Percentiles rank a stretch among this genome's conserved stretches.
phyloP scores from a whole-genome alignment of 1,139 yeast genomes.

The Meyerozyma carpophila region DNA sequence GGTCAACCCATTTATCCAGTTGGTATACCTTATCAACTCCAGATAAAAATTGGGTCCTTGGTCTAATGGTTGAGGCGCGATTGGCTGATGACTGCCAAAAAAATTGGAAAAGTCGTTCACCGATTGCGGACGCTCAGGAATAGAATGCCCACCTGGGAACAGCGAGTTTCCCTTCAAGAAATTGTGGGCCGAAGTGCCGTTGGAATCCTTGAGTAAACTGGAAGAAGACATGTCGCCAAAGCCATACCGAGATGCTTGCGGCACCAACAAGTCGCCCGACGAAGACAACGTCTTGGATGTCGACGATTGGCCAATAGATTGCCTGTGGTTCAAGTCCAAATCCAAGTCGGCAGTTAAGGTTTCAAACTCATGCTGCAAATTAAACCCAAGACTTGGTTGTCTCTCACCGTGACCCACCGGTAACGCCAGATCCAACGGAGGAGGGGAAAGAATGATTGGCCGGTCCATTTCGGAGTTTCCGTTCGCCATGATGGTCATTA shows the following conservation, averaged over 20 bases:
- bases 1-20: slow-evolving; percentile 56
- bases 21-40: slow-evolving; percentile 48
- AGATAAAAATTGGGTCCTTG: slow-evolving; percentile 23
- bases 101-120: slow-evolving; percentile 37
- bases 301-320: background rate
- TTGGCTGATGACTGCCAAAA: slow-evolving; percentile 15
- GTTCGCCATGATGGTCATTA: slow-evolving; percentile 1
- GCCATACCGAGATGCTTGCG: slow-evolving; percentile 18
- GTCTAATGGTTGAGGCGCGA: slow-evolving; percentile 8
- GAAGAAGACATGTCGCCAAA: slow-evolving; percentile 12
- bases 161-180: background rate
- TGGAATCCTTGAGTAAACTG: slow-evolving; percentile 15
- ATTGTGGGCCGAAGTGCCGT: slow-evolving; percentile 11
- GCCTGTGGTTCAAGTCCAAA: slow-evolving; percentile 31
- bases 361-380: slow-evolving; percentile 43
- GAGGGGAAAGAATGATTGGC: slow-evolving; percentile 14
- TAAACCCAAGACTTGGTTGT: slow-evolving; percentile 27
- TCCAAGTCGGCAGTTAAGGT: slow-evolving; percentile 44
- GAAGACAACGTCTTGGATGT: slow-evolving; percentile 9
- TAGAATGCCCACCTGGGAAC: slow-evolving; percentile 17
- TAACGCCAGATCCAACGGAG: slow-evolving; percentile 9
- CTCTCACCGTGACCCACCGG: slow-evolving; percentile 5
- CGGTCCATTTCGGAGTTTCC: slow-evolving; percentile 6
- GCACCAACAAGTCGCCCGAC: slow-evolving; percentile 16
- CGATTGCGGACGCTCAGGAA: slow-evolving; percentile 40